Conservation (phyloP, 768 basidiomycete genomes). For the Pleurotus giganteus region DNA sequence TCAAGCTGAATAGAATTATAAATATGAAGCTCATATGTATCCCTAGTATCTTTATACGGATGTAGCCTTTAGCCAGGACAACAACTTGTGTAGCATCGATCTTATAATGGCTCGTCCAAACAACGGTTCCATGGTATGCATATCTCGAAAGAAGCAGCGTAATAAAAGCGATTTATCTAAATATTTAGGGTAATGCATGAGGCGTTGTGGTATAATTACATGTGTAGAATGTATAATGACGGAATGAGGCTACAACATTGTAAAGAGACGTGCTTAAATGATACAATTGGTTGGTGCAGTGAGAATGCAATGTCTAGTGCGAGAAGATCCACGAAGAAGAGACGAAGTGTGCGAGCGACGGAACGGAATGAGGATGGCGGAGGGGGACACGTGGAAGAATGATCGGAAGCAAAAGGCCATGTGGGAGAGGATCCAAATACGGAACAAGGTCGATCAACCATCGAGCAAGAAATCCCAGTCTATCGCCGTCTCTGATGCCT, state of each 20-base stretch:
- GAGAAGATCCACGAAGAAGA: slow-evolving; percentile 3
- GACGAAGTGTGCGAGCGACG: slow-evolving; percentile 10
- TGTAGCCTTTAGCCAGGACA: slow-evolving; percentile 18
- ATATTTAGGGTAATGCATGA: slow-evolving; percentile 3
- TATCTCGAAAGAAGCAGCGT: too few species aligned
- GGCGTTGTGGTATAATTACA: slow-evolving; percentile 10
- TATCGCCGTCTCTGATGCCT: slow-evolving; percentile 52
- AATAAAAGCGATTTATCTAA: too few species aligned
- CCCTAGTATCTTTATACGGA: neutral
- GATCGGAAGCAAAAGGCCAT: slow-evolving; percentile 12
- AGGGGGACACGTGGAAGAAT: slow-evolving; percentile 10
- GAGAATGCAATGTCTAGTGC: neutral
- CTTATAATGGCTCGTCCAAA: too few species aligned
- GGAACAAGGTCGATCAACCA: slow-evolving; percentile 37
- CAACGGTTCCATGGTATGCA: too few species aligned
- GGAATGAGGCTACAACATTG: slow-evolving; percentile 23
- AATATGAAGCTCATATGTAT: neutral
- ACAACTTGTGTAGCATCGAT: slow-evolving; percentile 13
- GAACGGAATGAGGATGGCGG: slow-evolving; percentile 12
- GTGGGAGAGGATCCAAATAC: slow-evolving; percentile 13
- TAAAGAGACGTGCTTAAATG: neutral
- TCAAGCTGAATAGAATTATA: slow-evolving; percentile 15
- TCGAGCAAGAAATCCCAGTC: slow-evolving; percentile 83
- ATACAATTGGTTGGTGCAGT: slow-evolving; percentile 3
- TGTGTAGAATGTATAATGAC: slow-evolving; percentile 14